phyloP scores from a whole-genome alignment of 768 basidiomycete genomes.

The Tulasnella sp. region DNA sequence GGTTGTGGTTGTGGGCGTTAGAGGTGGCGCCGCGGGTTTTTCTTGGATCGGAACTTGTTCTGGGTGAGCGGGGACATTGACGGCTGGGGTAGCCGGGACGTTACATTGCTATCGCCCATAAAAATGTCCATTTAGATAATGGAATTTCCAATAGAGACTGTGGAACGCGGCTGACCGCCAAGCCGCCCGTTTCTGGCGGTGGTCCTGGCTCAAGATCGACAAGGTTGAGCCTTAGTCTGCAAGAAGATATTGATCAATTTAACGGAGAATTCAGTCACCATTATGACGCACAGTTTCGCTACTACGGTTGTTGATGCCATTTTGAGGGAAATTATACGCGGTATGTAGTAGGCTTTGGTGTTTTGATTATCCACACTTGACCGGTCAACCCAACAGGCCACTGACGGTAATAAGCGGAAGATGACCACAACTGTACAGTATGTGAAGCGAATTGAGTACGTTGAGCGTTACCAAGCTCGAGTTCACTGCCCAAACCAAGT shows the following conservation, averaged over 20 bases:
- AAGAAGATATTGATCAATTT: not conserved
- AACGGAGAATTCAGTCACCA: not conserved
- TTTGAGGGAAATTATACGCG: not conserved
- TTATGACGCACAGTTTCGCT: slow-evolving; percentile 15
- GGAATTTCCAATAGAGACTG: not conserved
- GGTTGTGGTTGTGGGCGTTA: slow-evolving; percentile 8
- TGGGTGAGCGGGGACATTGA: not conserved
- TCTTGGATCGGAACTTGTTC: not conserved
- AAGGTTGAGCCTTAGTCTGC: slow-evolving; percentile 23
- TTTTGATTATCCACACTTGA: no score
- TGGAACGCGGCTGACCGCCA: not conserved
- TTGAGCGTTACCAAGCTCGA: no score
- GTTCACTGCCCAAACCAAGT: no score
- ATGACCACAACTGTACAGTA: no score
- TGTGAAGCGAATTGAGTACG: no score
- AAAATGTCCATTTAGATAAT: not conserved
- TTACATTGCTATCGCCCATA: not conserved
- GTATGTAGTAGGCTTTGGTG: no score
- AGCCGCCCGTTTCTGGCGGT: not conserved
- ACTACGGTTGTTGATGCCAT: not conserved
- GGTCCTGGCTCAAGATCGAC: slow-evolving; percentile 22
- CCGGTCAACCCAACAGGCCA: no score
- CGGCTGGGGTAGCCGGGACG: not conserved
- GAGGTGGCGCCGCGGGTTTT: not conserved
- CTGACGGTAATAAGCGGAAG: no score